These are phyloP conservation scores for Colletotrichum limetticola DNA, from an alignment of 2,329 filamentous ascomycete species.

Conservation along the genomic window DNA sequence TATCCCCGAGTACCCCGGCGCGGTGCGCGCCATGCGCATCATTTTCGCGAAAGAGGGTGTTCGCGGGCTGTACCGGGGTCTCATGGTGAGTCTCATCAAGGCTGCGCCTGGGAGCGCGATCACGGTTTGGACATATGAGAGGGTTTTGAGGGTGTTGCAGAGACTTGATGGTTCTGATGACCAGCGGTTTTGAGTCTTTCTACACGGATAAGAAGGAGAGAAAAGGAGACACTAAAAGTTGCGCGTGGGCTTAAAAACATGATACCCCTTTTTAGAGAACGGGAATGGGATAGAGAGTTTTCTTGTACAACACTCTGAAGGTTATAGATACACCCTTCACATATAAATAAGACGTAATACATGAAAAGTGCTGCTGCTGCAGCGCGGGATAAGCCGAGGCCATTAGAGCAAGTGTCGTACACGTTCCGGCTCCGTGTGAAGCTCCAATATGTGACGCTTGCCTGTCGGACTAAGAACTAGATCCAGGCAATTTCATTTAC, in stretches of 20 bases:
- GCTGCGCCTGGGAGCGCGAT: slow-evolving; percentile 92
- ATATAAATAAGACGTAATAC: not conserved
- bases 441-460: too few relatives aligned
- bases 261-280: slow-evolving; percentile 16
- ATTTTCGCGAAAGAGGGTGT: slow-evolving; percentile 81
- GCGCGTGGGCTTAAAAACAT: slow-evolving; percentile 37
- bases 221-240: not conserved
- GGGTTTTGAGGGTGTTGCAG: slow-evolving; percentile 71
- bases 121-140: slow-evolving; percentile 95
- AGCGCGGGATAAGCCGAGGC: too few relatives aligned
- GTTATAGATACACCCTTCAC: not conserved
- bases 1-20: slow-evolving; percentile 83
- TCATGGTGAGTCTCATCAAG: slow-evolving; percentile 91
- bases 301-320: not conserved
- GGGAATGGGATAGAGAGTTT: not conserved
- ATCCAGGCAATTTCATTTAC: too few relatives aligned
- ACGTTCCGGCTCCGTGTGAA: too few relatives aligned
- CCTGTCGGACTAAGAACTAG: too few relatives aligned
- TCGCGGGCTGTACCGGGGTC: slow-evolving; percentile 85
- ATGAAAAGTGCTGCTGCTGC: too few relatives aligned
- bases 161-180: slow-evolving; percentile 43
- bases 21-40: slow-evolving; percentile 71
- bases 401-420: too few relatives aligned
- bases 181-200: not conserved
- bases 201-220: too few relatives aligned